Percentiles rank a stretch among this genome's conserved stretches.
Evolutionary conservation across 2,329 filamentous ascomycete species (phyloP).

Genomic region (Monosporascus sp.): DNA sequence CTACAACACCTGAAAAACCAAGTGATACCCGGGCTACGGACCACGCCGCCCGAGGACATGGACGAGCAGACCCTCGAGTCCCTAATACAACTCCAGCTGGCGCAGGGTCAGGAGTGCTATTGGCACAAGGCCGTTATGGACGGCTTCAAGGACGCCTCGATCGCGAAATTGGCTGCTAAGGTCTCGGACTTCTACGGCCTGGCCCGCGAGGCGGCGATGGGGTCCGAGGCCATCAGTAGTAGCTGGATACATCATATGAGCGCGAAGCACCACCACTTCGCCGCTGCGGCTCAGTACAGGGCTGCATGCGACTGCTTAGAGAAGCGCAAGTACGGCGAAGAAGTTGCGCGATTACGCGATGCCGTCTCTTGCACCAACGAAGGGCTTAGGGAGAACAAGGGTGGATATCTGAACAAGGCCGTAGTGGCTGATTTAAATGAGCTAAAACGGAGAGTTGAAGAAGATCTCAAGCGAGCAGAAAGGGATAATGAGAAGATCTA

Average conservation of each 20-base stretch:
- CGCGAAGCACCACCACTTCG: slow-evolving; percentile 96
- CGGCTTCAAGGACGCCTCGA: slow-evolving; percentile 83
- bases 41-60: slow-evolving; percentile 90
- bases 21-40: slow-evolving; percentile 76
- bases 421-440: slow-evolving; percentile 79
- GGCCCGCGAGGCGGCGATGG: slow-evolving; percentile 78
- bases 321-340: slow-evolving; percentile 91
- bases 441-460: slow-evolving; percentile 74
- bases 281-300: slow-evolving; percentile 87
- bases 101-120: slow-evolving; percentile 94
- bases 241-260: slow-evolving; percentile 98
- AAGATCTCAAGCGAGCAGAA: slow-evolving; percentile 86
- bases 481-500: slow-evolving; percentile 98
- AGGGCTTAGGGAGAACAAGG: slow-evolving; percentile 73
- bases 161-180: slow-evolving; percentile 81
- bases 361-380: slow-evolving; percentile 78
- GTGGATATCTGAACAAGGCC: slow-evolving; percentile 69
- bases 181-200: slow-evolving; percentile 87
- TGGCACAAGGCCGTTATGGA: slow-evolving; percentile 98
- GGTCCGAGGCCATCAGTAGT: slow-evolving; percentile 82
- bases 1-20: slow-evolving; percentile 70
- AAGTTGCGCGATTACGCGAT: slow-evolving; percentile 80
- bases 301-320: slow-evolving; percentile 88
- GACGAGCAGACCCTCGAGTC: slow-evolving; percentile 81
- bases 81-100: slow-evolving; percentile 75